Evolutionary conservation across 2,329 filamentous ascomycete species (phyloP).

Genomic region (Trichoderma guizhouense): DNA sequence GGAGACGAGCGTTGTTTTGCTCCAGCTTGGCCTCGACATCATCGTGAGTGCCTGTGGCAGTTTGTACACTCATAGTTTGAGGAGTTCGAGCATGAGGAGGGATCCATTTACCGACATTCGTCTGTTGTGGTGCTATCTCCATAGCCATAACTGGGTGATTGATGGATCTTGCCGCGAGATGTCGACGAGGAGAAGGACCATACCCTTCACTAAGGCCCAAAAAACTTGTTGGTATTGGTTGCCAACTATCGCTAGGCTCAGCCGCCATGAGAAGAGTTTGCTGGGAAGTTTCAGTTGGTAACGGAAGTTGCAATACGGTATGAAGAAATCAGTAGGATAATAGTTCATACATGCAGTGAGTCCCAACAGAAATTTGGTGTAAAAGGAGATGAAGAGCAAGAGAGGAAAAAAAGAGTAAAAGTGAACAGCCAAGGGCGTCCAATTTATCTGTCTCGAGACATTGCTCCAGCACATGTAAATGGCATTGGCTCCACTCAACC

Average conservation of each 20-base stretch:
- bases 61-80: neutral
- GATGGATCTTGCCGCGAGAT: neutral
- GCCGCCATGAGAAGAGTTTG: no score
- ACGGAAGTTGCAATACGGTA: no score
- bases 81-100: neutral
- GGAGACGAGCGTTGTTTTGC: neutral
- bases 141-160: neutral
- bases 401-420: neutral
- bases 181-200: no score
- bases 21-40: neutral
- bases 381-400: neutral
- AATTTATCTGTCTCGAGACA: neutral
- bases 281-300: no score
- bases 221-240: no score
- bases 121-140: neutral
- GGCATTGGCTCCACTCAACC: neutral
- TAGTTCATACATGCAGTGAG: neutral
- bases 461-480: neutral
- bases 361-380: neutral
- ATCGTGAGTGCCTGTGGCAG: neutral
- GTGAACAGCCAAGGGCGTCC: neutral
- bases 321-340: no score
- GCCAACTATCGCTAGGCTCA: no score
- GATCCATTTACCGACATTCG: neutral
- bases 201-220: no score